A percentile compares a stretch with the other conserved stretches of the same genome.
Conservation (phyloP, 2,329 filamentous ascomycete genomes). For the Phialophora macrospora region DNA sequence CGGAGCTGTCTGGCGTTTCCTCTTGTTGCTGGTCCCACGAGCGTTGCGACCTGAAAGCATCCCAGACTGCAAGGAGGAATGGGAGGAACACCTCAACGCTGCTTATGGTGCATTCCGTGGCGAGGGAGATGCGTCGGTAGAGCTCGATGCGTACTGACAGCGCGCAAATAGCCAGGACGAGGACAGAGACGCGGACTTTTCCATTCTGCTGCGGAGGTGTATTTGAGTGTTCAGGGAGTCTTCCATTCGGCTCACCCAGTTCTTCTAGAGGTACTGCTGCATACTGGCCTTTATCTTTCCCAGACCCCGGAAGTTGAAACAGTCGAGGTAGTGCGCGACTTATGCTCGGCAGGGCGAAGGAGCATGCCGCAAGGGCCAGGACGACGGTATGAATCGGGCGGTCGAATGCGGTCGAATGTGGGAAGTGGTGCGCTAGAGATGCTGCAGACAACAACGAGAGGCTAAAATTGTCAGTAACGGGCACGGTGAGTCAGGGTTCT, state of each 20-base stretch:
- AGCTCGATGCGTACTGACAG: constrained; percentile 47
- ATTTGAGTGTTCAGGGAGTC: constrained; percentile 10
- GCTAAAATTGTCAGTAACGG: constrained; percentile 36
- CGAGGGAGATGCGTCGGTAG: constrained; percentile 48
- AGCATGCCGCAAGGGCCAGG: constrained; percentile 49
- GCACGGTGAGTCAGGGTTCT: neutral
- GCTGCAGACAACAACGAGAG: constrained; percentile 43
- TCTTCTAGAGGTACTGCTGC: constrained; percentile 30
- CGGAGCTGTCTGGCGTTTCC: constrained; percentile 27
- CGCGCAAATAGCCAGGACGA: constrained; percentile 37
- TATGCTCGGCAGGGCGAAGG: constrained; percentile 46
- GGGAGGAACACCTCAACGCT: constrained; percentile 45
- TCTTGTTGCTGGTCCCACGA: constrained; percentile 39
- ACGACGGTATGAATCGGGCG: constrained; percentile 53
- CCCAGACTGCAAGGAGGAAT: constrained; percentile 49
- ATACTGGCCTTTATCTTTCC: constrained; percentile 19
- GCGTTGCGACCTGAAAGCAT: constrained; percentile 45
- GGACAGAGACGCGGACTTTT: constrained; percentile 32
- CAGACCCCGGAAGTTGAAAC: constrained; percentile 29
- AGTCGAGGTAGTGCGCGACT: constrained; percentile 44
- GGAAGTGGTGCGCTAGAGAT: constrained; percentile 45
- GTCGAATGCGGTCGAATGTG: constrained; percentile 50
- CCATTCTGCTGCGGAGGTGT: constrained; percentile 15
- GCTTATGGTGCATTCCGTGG: constrained; percentile 50
- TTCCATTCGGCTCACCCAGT: constrained; percentile 22